Percentiles rank a stretch among this genome's conserved stretches.
Evolutionary conservation across 805 yeast species (phyloP).

Genomic region (Candida berthetii): DNA sequence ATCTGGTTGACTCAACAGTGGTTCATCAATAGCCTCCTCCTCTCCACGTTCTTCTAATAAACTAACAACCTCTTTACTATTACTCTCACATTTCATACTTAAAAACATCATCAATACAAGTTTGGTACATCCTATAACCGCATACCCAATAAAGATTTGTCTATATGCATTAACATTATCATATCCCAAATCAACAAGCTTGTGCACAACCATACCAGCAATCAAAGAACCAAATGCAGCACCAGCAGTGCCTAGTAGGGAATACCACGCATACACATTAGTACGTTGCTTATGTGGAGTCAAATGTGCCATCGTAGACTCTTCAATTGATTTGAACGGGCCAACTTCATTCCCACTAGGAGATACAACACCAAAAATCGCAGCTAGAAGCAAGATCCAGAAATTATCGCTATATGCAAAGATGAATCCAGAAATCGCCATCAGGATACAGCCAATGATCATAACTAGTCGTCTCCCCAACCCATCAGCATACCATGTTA

Average conservation of each 20-base stretch:
- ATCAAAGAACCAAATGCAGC: slow-evolving; percentile 65
- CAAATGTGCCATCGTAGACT: slow-evolving; percentile 73
- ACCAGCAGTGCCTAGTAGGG: slow-evolving; percentile 63
- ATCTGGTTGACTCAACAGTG: slow-evolving; percentile 1
- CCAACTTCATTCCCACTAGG: slow-evolving; percentile 91
- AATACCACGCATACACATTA: slow-evolving; percentile 70
- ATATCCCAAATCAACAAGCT: slow-evolving; percentile 28
- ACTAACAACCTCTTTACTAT: slow-evolving; percentile 20
- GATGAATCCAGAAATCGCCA: slow-evolving; percentile 60
- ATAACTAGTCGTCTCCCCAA: slow-evolving; percentile 66
- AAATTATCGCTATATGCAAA: slow-evolving; percentile 55
- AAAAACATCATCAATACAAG: slow-evolving; percentile 43
- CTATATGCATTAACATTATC: slow-evolving; percentile 43
- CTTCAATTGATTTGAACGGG: slow-evolving; percentile 84
- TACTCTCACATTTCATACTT: slow-evolving; percentile 46
- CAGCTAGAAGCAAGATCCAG: slow-evolving; percentile 55
- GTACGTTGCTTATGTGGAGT: slow-evolving; percentile 62
- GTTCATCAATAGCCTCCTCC: slow-evolving; percentile 1
- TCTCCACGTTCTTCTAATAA: slow-evolving; percentile 7
- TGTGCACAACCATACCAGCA: slow-evolving; percentile 56
- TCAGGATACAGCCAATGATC: slow-evolving; percentile 56
- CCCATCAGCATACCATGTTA: slow-evolving; percentile 73
- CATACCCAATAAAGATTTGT: slow-evolving; percentile 48
- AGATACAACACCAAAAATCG: slow-evolving; percentile 79
- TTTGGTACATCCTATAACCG: slow-evolving; percentile 47